phyloP scores from a whole-genome alignment of 2,329 filamentous ascomycete species.

The Penicillium digitatum region DNA sequence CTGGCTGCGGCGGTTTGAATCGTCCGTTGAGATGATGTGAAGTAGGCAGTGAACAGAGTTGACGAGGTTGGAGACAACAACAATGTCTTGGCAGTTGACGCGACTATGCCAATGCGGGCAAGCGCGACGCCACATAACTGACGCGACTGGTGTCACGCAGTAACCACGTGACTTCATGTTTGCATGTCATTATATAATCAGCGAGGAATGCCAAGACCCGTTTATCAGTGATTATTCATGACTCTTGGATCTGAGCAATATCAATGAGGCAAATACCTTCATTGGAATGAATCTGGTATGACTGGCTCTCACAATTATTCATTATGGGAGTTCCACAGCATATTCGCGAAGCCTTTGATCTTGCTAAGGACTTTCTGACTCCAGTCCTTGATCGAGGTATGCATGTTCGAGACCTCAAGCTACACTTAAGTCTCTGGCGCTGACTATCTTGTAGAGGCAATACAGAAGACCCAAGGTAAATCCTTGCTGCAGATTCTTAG shows the following conservation, averaged over 20 bases:
- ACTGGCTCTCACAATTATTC: neutral
- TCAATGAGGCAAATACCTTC: neutral
- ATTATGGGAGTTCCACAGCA: constrained; percentile 30
- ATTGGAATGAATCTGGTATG: neutral
- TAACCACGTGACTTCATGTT: fast-evolving
- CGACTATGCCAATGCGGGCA: neutral
- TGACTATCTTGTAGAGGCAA: constrained; percentile 38
- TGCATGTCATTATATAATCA: neutral
- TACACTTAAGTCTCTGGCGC: constrained; percentile 14
- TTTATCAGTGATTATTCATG: constrained; percentile 5
- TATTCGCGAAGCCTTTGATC: constrained; percentile 33
- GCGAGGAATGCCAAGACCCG: neutral
- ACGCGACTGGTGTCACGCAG: neutral
- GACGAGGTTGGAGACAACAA: neutral
- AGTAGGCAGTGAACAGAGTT: constrained; percentile 8
- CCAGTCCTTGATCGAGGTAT: constrained; percentile 43
- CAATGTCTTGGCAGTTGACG: neutral
- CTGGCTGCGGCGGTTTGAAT: neutral
- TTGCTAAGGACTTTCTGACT: constrained; percentile 35
- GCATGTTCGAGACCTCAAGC: constrained; percentile 21
- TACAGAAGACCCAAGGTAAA: constrained; percentile 33
- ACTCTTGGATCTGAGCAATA: neutral
- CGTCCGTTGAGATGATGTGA: constrained; percentile 2
- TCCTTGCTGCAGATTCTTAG: constrained; percentile 37
- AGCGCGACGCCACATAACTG: constrained; percentile 17